Evolutionary conservation across 2,329 filamentous ascomycete genomes (phyloP).

Genomic region (Monilinia fructigena): DNA sequence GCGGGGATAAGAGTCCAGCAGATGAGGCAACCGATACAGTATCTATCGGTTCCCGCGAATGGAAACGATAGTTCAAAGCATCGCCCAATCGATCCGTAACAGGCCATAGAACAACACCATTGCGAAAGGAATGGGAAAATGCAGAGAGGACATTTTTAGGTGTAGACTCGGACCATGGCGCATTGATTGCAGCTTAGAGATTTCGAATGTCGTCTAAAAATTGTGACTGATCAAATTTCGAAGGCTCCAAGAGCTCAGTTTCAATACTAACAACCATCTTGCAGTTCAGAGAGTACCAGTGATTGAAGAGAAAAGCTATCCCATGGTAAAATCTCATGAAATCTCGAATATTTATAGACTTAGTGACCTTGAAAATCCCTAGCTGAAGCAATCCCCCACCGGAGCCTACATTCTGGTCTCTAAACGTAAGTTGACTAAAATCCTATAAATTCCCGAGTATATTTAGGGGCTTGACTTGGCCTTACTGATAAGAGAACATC

Average conservation of each 20-base stretch:
- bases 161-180: constrained; percentile 7
- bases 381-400: no score
- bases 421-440: not conserved
- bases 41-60: constrained; percentile 13
- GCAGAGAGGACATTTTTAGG: not conserved
- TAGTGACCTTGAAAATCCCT: not conserved
- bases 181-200: constrained; percentile 7
- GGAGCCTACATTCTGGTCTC: not conserved
- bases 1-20: not conserved
- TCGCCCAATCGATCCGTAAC: constrained; percentile 10
- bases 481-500: not conserved
- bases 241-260: not conserved
- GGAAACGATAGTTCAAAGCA: constrained; percentile 21
- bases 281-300: not conserved
- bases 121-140: constrained; percentile 3
- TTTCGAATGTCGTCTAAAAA: not conserved
- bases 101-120: constrained; percentile 15
- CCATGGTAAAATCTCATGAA: not conserved
- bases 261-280: not conserved
- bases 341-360: constrained; percentile 1
- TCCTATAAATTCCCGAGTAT: no score
- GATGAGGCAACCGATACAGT: constrained; percentile 13
- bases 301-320: not conserved
- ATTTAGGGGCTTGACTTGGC: no score
- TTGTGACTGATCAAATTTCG: not conserved